phyloP scores from a whole-genome alignment of 352 stramenopile species.

The Aphanomyces euteiches region DNA sequence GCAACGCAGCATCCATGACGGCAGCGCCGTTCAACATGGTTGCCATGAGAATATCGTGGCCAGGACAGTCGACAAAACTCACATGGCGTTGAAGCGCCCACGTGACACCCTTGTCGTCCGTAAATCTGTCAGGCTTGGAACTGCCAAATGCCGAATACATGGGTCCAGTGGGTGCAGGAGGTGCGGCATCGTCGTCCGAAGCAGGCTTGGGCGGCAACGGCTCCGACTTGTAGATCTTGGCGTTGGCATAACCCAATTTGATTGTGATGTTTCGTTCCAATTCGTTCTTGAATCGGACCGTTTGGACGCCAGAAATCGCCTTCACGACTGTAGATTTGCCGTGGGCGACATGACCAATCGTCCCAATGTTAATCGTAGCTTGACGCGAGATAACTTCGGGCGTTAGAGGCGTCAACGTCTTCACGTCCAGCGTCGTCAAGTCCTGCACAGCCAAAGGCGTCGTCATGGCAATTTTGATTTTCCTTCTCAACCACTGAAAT shows the following conservation, averaged over 20 bases:
- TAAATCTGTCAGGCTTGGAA: constrained; percentile 84
- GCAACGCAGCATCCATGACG: constrained; percentile 99
- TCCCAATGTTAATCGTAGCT: constrained; percentile 99
- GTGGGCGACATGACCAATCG: constrained; percentile 99
- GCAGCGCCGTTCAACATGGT: constrained; percentile 99
- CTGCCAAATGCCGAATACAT: constrained; percentile 87
- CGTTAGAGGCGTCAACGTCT: constrained; percentile 95
- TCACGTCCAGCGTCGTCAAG: constrained; percentile 92
- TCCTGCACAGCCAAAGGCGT: constrained; percentile 90
- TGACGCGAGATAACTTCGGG: constrained; percentile 96
- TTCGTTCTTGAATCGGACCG: constrained; percentile 98
- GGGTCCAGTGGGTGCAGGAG: constrained; percentile 58
- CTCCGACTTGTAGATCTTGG: constrained; percentile 98
- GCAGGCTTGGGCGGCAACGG: constrained; percentile 4
- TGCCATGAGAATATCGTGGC: constrained; percentile 99
- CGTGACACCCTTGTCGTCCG: constrained; percentile 85
- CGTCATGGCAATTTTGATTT: constrained; percentile 19
- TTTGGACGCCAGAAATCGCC: constrained; percentile 99
- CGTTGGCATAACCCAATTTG: constrained; percentile 99
- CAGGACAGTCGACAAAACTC: constrained; percentile 99
- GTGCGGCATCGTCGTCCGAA: neutral
- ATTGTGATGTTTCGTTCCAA: constrained; percentile 99
- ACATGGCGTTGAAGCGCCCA: constrained; percentile 96
- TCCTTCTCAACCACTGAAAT: constrained; percentile 31
- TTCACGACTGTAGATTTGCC: constrained; percentile 99